Conservation (phyloP, 768 basidiomycete species). For the Butyriboletus loyo region DNA sequence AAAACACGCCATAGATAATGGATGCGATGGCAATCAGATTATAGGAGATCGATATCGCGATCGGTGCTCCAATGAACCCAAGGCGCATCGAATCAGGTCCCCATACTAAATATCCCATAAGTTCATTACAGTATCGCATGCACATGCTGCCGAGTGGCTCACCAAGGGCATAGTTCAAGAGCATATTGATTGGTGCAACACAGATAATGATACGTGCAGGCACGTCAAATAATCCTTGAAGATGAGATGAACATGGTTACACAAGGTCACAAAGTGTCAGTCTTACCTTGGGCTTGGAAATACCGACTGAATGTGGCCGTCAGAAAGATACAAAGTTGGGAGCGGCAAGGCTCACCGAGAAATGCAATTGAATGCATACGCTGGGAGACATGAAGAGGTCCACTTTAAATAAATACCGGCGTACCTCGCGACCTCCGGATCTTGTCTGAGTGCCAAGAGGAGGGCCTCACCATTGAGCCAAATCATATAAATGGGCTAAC, state of each 20-base stretch:
- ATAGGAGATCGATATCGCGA: background rate
- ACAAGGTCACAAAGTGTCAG: too few relatives aligned
- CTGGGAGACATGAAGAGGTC: conserved; percentile 78
- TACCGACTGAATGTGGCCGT: background rate
- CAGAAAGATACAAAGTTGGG: background rate
- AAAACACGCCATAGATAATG: background rate
- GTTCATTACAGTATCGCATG: too few relatives aligned
- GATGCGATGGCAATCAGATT: background rate
- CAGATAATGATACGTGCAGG: background rate
- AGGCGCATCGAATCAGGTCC: background rate
- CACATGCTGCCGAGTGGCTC: too few relatives aligned
- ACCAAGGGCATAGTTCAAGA: background rate
- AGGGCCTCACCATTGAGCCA: conserved; percentile 86
- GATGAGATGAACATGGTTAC: background rate
- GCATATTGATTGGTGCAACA: background rate
- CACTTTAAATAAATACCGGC: conserved; percentile 74
- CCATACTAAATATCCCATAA: conserved; percentile 42
- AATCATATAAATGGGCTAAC: conserved; percentile 53
- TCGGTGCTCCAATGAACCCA: background rate
- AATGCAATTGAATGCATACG: conserved; percentile 54
- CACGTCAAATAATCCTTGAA: background rate
- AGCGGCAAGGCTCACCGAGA: conserved; percentile 35
- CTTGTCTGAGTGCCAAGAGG: conserved; percentile 69
- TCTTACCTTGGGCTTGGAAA: background rate
- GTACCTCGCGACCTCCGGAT: conserved; percentile 74